phyloP scores from a whole-genome alignment of 495 filamentous ascomycete species.

The Neurospora sp. region DNA sequence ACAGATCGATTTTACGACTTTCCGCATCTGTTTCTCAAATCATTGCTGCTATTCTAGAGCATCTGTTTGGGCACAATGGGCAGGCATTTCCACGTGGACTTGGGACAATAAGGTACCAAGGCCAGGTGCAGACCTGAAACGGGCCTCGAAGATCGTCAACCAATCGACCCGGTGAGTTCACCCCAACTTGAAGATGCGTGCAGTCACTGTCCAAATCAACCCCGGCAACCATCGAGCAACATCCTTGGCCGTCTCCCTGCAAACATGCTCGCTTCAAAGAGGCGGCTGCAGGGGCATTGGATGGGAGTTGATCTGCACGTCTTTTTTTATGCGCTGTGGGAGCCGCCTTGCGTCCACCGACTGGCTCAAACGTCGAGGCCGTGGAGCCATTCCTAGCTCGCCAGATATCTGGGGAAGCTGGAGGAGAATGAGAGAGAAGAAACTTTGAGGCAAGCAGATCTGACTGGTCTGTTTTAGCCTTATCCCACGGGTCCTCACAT shows the following conservation, averaged over 20 bases:
- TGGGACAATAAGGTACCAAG: neutral
- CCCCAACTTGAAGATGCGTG: constrained; percentile 15
- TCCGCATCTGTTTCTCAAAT: neutral
- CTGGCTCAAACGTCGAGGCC: neutral
- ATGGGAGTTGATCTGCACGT: neutral
- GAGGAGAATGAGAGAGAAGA: neutral
- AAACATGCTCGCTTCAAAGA: neutral
- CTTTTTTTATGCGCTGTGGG: neutral
- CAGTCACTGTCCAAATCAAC: constrained; percentile 7
- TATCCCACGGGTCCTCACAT: neutral
- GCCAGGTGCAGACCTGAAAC: constrained; percentile 17
- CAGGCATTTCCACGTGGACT: neutral
- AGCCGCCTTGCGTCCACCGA: neutral
- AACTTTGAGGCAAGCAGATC: neutral
- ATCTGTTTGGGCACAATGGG: neutral
- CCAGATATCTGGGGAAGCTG: neutral
- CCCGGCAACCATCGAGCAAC: constrained; percentile 1
- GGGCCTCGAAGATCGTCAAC: constrained; percentile 10
- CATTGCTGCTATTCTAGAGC: neutral
- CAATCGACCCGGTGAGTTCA: constrained; percentile 17
- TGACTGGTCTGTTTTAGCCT: neutral
- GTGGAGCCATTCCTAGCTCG: neutral
- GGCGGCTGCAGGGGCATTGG: neutral
- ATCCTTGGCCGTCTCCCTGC: neutral
- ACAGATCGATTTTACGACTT: neutral